Percentiles rank a stretch among this genome's conserved stretches.
These are phyloP conservation scores for Hyaloperonospora arabidopsidis DNA, from an alignment of 352 stramenopile species.

Conservation along the genomic window DNA sequence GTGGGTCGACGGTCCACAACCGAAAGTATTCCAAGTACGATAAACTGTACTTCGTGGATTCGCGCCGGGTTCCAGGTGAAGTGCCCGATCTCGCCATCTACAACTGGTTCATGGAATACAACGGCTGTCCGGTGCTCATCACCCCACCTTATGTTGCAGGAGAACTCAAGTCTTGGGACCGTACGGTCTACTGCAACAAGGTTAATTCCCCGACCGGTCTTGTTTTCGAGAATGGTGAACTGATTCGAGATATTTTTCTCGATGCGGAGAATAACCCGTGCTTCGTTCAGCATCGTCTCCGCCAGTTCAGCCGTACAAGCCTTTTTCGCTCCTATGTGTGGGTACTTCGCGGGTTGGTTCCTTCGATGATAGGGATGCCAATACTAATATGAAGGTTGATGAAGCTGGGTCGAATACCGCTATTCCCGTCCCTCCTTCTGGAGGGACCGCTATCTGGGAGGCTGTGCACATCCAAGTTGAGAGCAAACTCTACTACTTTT, in stretches of 20 bases:
- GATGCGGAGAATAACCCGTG: neutral
- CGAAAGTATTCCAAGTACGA: slow-evolving; percentile 4
- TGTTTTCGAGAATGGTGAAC: neutral
- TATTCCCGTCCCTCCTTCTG: no score
- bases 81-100: neutral
- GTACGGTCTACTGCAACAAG: neutral
- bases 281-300: neutral
- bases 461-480: no score
- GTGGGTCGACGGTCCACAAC: neutral
- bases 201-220: neutral
- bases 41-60: slow-evolving; percentile 3
- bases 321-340: neutral
- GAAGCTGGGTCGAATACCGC: no score
- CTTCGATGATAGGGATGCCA: neutral
- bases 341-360: no score
- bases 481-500: no score
- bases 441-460: no score
- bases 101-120: neutral
- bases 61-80: neutral
- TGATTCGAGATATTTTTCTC: neutral
- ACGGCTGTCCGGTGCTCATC: neutral
- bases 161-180: neutral
- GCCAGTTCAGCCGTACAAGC: neutral
- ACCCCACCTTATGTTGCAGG: neutral
- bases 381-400: neutral